Evolutionary conservation across 2,329 filamentous ascomycete species (phyloP).

Genomic region (Raffaelea ambrosiae): DNA sequence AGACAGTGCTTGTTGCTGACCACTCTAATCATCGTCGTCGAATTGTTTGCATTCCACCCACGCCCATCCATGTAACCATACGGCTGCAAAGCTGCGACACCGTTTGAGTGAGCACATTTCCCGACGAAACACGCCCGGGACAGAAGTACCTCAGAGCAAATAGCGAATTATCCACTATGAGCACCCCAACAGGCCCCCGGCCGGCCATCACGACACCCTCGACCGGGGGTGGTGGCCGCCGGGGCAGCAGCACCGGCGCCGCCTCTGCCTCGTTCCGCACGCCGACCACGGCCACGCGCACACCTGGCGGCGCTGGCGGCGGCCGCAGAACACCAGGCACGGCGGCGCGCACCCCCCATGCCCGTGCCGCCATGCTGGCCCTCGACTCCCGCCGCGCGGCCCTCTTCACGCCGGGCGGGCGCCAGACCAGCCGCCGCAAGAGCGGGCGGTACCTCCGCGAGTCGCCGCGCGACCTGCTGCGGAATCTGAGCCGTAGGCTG

Average conservation of each 20-base stretch:
- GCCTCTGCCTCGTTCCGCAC: slow-evolving; percentile 7
- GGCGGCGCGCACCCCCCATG: slow-evolving; percentile 47
- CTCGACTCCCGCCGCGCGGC: slow-evolving; percentile 51
- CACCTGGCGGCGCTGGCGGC: slow-evolving; percentile 17
- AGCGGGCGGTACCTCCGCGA: slow-evolving; percentile 49
- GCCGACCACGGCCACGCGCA: slow-evolving; percentile 4
- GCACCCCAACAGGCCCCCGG: background rate
- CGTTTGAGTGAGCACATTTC: no score
- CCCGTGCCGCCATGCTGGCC: slow-evolving; percentile 49
- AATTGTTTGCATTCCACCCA: background rate
- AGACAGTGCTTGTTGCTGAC: slow-evolving; percentile 16
- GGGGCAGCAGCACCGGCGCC: no score
- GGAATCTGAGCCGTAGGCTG: slow-evolving; percentile 44
- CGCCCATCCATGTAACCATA: no score
- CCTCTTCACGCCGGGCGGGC: slow-evolving; percentile 47
- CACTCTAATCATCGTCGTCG: slow-evolving; percentile 23
- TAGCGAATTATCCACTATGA: slow-evolving; percentile 1
- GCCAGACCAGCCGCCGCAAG: slow-evolving; percentile 42
- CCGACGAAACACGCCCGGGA: no score
- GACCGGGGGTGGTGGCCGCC: slow-evolving; percentile 8
- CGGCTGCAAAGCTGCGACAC: no score
- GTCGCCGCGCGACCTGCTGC: slow-evolving; percentile 44
- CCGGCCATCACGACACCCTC: background rate
- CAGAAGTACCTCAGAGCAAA: no score
- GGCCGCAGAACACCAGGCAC: slow-evolving; percentile 21